A percentile compares a stretch with the other conserved stretches of the same genome.
These are phyloP conservation scores for Hamigera avellanea DNA, from an alignment of 495 filamentous ascomycete species.

Conservation along the genomic window DNA sequence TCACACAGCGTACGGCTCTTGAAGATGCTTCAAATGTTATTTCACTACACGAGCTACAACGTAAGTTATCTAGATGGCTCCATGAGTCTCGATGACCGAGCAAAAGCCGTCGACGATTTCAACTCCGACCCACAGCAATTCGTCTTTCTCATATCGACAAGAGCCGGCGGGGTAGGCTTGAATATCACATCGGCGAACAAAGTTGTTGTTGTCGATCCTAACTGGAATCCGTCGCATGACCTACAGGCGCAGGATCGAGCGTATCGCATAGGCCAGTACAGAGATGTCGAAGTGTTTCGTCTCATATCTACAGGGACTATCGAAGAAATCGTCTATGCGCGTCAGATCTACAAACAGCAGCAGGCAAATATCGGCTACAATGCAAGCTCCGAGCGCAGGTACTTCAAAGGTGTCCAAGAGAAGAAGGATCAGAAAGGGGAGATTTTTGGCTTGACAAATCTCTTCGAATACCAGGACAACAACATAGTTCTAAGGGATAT, in stretches of 20 bases:
- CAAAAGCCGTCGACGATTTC: conserved; percentile 74
- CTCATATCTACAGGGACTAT: conserved; percentile 90
- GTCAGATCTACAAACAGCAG: conserved; percentile 98
- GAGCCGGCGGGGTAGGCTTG: conserved; percentile 77
- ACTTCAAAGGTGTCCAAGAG: conserved; percentile 91
- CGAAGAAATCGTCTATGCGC: conserved; percentile 93
- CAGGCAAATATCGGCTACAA: conserved; percentile 97
- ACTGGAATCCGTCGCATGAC: conserved; percentile 93
- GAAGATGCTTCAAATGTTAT: conserved; percentile 76
- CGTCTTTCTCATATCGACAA: conserved; percentile 91
- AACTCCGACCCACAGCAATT: conserved; percentile 83
- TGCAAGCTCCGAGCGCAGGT: conserved; percentile 80
- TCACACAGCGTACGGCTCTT: conserved; percentile 79
- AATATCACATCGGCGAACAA: conserved; percentile 99
- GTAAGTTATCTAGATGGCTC: conserved; percentile 84
- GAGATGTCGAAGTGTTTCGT: conserved; percentile 94
- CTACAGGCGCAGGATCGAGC: conserved; percentile 94
- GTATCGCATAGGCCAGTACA: conserved; percentile 85
- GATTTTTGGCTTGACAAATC: conserved; percentile 81
- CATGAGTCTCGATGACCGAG: conserved; percentile 76
- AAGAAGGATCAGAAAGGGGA: conserved; percentile 75
- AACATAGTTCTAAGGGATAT: conserved; percentile 79
- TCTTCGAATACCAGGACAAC: conserved; percentile 75
- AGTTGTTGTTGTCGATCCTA: conserved; percentile 93
- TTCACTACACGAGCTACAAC: conserved; percentile 82